A percentile compares a stretch with the other conserved stretches of the same genome.
Conservation (phyloP, 169 alveolate genomes). For the Blepharisma undulans region DNA sequence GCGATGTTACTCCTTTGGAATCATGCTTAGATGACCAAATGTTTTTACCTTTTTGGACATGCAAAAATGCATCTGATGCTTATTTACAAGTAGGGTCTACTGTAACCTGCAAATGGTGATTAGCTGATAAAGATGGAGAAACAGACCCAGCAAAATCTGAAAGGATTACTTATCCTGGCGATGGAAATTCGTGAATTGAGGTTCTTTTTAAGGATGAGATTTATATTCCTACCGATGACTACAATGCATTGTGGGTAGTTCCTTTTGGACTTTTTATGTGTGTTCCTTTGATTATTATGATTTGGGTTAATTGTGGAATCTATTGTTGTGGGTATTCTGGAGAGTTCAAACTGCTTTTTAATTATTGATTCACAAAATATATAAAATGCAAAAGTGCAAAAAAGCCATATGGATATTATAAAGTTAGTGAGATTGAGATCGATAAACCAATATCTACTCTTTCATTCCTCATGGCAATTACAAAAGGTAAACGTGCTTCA, state of each 20-base stretch:
- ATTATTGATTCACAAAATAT: not conserved
- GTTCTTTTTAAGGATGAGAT: not conserved
- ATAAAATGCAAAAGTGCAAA: not conserved
- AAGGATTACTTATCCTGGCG: not conserved
- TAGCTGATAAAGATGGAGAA: not conserved
- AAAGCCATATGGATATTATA: not conserved
- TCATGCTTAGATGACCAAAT: not conserved
- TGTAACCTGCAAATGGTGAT: not conserved
- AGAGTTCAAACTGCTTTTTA: not conserved
- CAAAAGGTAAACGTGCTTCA: not conserved
- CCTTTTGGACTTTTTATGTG: not conserved
- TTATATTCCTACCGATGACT: not conserved
- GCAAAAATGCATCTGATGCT: not conserved
- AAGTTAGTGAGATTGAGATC: no score
- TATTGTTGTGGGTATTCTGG: not conserved
- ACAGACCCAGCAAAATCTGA: not conserved
- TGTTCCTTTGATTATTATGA: not conserved
- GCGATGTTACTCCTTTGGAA: not conserved
- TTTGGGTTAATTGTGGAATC: not conserved
- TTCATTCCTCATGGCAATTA: not conserved
- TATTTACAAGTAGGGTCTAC: not conserved
- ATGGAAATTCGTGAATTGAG: not conserved
- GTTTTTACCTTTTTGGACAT: not conserved
- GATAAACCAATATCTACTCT: not conserved
- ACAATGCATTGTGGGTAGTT: not conserved